Percentiles rank a stretch among this genome's conserved stretches.
These are phyloP conservation scores for Colletotrichum sp. DNA, from an alignment of 2,329 filamentous ascomycete genomes.

Conservation along the genomic window DNA sequence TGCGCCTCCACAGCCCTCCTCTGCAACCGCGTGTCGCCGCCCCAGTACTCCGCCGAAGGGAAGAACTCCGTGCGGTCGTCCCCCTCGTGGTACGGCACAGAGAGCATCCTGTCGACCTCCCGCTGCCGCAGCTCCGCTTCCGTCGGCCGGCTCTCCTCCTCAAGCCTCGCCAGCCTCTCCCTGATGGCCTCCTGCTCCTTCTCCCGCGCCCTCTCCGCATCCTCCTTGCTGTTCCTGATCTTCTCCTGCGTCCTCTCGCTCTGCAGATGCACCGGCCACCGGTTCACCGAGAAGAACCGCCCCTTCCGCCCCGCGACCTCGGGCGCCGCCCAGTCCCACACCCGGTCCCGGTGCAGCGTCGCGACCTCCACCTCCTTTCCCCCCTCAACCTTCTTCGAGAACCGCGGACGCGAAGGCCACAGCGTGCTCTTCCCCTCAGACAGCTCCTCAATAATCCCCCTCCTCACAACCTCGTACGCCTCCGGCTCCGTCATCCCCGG, in stretches of 20 bases:
- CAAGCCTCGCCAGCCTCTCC: neutral
- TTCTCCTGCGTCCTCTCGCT: slow-evolving; percentile 28
- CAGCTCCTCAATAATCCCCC: slow-evolving; percentile 48
- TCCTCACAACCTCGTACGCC: slow-evolving; percentile 28
- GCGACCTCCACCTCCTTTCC: slow-evolving; percentile 18
- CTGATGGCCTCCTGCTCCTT: neutral
- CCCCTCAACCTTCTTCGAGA: slow-evolving; percentile 24
- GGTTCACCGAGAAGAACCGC: slow-evolving; percentile 49
- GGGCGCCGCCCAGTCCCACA: slow-evolving; percentile 40
- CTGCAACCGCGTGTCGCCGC: slow-evolving; percentile 34
- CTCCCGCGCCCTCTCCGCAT: neutral
- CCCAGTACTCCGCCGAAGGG: slow-evolving; percentile 28
- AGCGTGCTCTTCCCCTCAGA: slow-evolving; percentile 47
- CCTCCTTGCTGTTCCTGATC: slow-evolving; percentile 25
- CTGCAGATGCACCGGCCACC: slow-evolving; percentile 53
- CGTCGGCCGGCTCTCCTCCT: neutral
- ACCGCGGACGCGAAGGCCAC: slow-evolving; percentile 39
- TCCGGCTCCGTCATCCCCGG: slow-evolving; percentile 7
- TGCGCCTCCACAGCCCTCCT: slow-evolving; percentile 27
- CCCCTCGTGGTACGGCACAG: slow-evolving; percentile 41
- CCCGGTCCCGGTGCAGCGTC: slow-evolving; percentile 30
- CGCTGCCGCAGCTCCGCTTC: neutral
- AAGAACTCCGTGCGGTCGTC: slow-evolving; percentile 22
- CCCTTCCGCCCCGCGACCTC: slow-evolving; percentile 25
- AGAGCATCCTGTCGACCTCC: slow-evolving; percentile 43